Conservation (phyloP, 1,284 basidiomycete species). For the Cryptococcus sp. region DNA sequence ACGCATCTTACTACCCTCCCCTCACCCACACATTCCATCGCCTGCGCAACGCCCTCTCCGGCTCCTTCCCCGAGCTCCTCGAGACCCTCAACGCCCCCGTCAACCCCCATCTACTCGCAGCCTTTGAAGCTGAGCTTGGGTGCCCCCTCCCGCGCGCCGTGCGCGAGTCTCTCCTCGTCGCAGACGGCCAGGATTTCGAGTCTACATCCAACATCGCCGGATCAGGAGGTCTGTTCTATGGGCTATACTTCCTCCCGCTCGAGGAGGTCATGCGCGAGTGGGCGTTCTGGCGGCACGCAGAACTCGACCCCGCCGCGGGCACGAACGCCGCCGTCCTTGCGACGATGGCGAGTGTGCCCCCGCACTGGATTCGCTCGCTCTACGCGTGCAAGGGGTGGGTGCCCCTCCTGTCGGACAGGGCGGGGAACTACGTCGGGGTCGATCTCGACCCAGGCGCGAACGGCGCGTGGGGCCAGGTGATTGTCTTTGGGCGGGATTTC, state of each 20-base stretch:
- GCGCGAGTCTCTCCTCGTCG: constrained; percentile 74
- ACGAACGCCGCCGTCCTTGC: constrained; percentile 66
- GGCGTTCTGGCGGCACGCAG: constrained; percentile 88
- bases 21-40: constrained; percentile 74
- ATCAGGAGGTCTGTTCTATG: constrained; percentile 71
- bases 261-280: constrained; percentile 90
- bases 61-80: constrained; percentile 82
- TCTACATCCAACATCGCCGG: constrained; percentile 63
- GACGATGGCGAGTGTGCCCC: constrained; percentile 84
- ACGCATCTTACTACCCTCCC: constrained; percentile 60
- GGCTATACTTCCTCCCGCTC: constrained; percentile 73
- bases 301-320: constrained; percentile 69
- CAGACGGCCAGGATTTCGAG: constrained; percentile 85
- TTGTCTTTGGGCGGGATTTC: constrained; percentile 96
- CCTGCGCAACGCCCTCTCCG: constrained; percentile 67
- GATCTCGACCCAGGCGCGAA: constrained; percentile 80
- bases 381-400: constrained; percentile 97
- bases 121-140: constrained; percentile 77
- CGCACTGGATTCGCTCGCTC: constrained; percentile 81
- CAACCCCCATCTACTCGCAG: constrained; percentile 65
- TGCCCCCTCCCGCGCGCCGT: constrained; percentile 71
- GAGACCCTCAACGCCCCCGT: constrained; percentile 88
- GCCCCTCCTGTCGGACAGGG: constrained; percentile 86
- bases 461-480: constrained; percentile 85
- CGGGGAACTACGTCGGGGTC: constrained; percentile 94